Percentiles rank a stretch among this genome's conserved stretches.
These are phyloP conservation scores for Aspergillus neoniger DNA, from an alignment of 2,329 filamentous ascomycete genomes.

Conservation along the genomic window DNA sequence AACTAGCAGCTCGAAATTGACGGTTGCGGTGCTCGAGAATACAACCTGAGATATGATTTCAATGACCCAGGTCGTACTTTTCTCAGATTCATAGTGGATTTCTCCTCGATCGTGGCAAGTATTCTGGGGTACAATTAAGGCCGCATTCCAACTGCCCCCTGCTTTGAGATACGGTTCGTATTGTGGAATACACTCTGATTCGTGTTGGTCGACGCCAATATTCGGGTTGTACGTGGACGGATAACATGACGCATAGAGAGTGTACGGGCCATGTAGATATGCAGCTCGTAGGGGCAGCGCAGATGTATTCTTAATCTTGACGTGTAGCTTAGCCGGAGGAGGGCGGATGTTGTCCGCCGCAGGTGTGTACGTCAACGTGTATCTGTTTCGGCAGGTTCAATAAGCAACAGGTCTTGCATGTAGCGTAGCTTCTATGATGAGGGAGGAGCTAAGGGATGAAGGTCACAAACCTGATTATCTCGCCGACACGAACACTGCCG, in stretches of 20 bases:
- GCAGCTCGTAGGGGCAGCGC: constrained; percentile 88
- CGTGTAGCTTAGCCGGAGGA: constrained; percentile 74
- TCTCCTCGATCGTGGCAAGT: constrained; percentile 62
- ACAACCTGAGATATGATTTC: constrained; percentile 92
- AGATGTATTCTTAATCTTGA: constrained; percentile 90
- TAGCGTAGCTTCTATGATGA: background rate
- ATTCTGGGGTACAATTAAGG: constrained; percentile 75
- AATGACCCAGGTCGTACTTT: constrained; percentile 79
- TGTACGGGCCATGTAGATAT: constrained; percentile 95
- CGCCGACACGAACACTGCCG: constrained; percentile 89
- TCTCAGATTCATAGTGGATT: constrained; percentile 35
- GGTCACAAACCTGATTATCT: constrained; percentile 74
- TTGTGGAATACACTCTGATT: constrained; percentile 75
- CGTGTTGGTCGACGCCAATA: constrained; percentile 68
- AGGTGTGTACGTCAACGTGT: constrained; percentile 88
- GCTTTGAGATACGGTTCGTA: constrained; percentile 98
- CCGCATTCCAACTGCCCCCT: constrained; percentile 80
- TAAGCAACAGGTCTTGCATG: too few relatives aligned
- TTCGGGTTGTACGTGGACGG: constrained; percentile 83
- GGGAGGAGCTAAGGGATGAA: background rate
- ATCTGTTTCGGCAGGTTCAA: constrained; percentile 45
- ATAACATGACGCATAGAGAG: constrained; percentile 81
- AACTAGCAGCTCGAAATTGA: constrained; percentile 83
- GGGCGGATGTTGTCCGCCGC: constrained; percentile 86
- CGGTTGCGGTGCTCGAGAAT: constrained; percentile 84